Evolutionary conservation across 257 asterid genomes (phyloP), one percentile per base, ranked within the genome.

Genomic region (Solanum habrochaites): DNA sequence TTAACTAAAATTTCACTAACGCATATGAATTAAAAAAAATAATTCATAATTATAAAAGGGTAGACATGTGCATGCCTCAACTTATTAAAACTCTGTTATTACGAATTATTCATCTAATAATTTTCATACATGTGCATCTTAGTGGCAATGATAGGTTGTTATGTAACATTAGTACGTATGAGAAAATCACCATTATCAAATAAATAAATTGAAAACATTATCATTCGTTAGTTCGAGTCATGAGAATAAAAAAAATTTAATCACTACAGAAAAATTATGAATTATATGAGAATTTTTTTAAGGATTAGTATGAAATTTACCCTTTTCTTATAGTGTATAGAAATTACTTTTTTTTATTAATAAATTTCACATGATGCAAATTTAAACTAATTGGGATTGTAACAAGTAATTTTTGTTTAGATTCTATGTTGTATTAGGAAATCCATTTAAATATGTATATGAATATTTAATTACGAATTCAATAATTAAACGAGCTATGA

Each of bases 181-280:
- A 32, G 1, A 16, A 52, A 52, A 52, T 52, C 0, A 52, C 23
- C 64, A 18, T 2, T 56, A 56, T 56, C 62, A 52, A 52, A 52
- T 52, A 52, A 16, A 52, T 52, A 16, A 52, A 52, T 52, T 3
- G n/a, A 4, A 52, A 18, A 56, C 4, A 56, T 56, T 56, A 56
- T 0, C 9, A 18, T 7, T 23, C 62, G 0, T 56, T 7, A 11
- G 64, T 56, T 56, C 1, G 64, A 56, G 4, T 56, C 64, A 7
- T 56, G 64, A 56, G 11, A 56, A 20, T 7, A n/a, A 7, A 56
- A 42, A 56, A 56, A 56, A 4, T 3, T 56, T 32, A 32, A 32
- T 32, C 5, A 32, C 1, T 4, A 4, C 0, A 32, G 0, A 0
- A 32, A 32, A 32, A 32, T 32, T 32, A 0, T 32, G 1, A 32